Evolutionary conservation across 257 asterid genomes (phyloP).

Genomic region (Solanum clarkiae): DNA sequence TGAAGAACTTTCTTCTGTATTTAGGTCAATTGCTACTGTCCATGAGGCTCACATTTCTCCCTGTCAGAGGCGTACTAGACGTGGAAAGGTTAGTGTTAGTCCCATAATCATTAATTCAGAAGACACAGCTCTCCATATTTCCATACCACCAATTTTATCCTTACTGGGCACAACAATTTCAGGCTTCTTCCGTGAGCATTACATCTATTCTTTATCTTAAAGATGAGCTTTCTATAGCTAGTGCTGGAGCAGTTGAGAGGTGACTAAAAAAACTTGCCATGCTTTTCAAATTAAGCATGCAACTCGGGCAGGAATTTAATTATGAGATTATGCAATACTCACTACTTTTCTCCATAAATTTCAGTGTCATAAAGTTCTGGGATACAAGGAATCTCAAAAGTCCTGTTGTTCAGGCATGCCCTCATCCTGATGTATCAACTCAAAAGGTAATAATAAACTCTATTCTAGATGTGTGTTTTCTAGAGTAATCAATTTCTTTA

Average conservation of each 20-base stretch:
- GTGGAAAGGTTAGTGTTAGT: constrained; percentile 61
- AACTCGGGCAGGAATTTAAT: neutral
- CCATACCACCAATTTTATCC: neutral
- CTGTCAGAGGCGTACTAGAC: constrained; percentile 42
- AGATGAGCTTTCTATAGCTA: constrained; percentile 74
- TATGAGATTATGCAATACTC: neutral
- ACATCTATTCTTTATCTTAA: constrained; percentile 85
- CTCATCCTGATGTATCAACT: constrained; percentile 25
- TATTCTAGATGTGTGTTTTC: neutral
- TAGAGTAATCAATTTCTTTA: neutral
- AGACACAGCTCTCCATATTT: neutral
- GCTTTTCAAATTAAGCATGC: neutral
- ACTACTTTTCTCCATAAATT: neutral
- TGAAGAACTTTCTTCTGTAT: neutral
- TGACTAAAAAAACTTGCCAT: constrained; percentile 3
- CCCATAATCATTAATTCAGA: neutral
- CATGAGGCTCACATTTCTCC: constrained; percentile 60
- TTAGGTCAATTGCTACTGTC: constrained; percentile 49
- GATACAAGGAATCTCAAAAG: constrained; percentile 70
- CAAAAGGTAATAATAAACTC: constrained; percentile 29
- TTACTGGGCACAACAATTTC: neutral
- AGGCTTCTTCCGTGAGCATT: constrained; percentile 74
- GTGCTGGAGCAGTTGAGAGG: constrained; percentile 99
- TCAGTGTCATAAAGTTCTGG: constrained; percentile 79
- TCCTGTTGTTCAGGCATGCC: constrained; percentile 67